Evolutionary conservation across 257 asterid genomes (phyloP), one percentile per base, ranked within the genome.

Genomic region (Primulina huaijiensis): DNA sequence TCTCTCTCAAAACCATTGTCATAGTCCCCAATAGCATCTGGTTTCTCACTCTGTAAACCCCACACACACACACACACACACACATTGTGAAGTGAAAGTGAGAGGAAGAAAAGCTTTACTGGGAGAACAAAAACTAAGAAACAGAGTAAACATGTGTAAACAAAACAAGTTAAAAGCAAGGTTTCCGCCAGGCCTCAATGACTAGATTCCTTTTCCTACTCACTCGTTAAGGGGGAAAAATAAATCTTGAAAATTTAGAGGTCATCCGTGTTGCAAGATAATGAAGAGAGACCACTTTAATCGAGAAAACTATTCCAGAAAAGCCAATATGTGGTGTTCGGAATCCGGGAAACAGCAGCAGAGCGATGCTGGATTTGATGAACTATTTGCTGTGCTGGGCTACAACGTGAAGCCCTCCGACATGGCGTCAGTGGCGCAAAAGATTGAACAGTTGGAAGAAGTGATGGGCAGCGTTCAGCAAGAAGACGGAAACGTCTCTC

Each of bases 371-470:
- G 80, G 80, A 11, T 69, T 72, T 25, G 87, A 82, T 67, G 82
- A 79, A 68, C 79, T 80, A 10, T 63, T 82, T 62, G 82, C 82
- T 27, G 78, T 38, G 59, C 31, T 80, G 67, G 87, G 87, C 6
- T 82, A 82, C 69, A 75, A 74, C 6, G 84, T 82, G 19, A 73
- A 67, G 68, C 50, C 79, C 0, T 77, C 87, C 0, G 79, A 79
- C 52, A 77, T 80, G 84, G 77, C 79, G 3, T 71, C 70, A 20
- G 83, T 82, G 2, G 84, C 88, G 21, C 80, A 67, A 56, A 80
- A 80, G 67, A 81, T 83, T n/a, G 80, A 80, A 58, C 85, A 78
- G 38, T 77, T 83, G 10, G 85, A 81, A 30, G 67, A 73, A 50
- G 79, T 65, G 0, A 74, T 83, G 62, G 81, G 83, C 21, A 73